Base-by-base conservation (phyloP, 2,329 filamentous ascomycete genomes). In the Neopestalotiopsis sp. region DNA sequence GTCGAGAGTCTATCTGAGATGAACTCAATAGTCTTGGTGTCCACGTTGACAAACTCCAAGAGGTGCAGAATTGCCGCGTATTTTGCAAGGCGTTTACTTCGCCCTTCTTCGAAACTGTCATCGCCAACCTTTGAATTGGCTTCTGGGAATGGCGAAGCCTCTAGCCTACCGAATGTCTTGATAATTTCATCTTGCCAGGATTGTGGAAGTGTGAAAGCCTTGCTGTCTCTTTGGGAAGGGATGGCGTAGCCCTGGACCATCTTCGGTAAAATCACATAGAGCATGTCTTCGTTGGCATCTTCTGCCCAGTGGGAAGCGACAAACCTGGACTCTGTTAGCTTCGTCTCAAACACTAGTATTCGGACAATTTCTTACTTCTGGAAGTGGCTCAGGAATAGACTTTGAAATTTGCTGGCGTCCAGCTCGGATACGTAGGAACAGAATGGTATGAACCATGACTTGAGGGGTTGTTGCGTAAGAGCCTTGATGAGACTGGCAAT, bases 381-480 rank as follows among this genome's bases (percentile, higher is more conserved):
- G 73, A 98, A 94, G 68, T 93, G 90, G 49, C 90, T 91, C 7
- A 95, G 85, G 40, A 97, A 87, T n/a, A 98, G 84, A 71, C 89
- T 91, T 67, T 90, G 88, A 76, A 98, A 99, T 53, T 93, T 88
- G 66, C 91, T 88, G 1, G 87, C 78, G 61, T 94, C 91, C 45
- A 97, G 84, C 67, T 94, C 88, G 0, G 93, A 91, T 73, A 96
- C 91, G 66, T 93, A 91, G 14, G 91, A 91, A 80, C 94, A 98
- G 79, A 98, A 97, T 0, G 90, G 87, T 58, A 98, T 87, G 78
- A 97, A 98, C 83, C 91, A 91, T 65, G 81, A 81, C 75, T 91
- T 88, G 74, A 95, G 86, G 1, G 87, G 86, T 59, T 92, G 89
- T 65, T 87, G 87, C 3, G 88, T 90, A 62, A 97, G 82, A 3